phyloP scores from a whole-genome alignment of 1,139 yeast species.

The Saccharomyces uvarum region DNA sequence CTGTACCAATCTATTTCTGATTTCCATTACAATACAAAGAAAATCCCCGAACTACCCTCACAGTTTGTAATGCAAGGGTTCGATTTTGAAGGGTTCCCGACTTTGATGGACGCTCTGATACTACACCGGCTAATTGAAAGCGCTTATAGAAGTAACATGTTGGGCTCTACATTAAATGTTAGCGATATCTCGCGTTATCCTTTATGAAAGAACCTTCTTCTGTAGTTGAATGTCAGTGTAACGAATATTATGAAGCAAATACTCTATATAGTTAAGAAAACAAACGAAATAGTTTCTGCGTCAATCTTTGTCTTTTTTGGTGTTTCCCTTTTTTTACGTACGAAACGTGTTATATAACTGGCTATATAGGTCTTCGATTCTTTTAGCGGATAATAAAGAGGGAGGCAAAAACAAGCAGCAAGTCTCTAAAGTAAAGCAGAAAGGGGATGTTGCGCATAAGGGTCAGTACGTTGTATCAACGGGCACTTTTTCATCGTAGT shows the following conservation, averaged over 20 bases:
- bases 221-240: background rate
- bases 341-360: background rate
- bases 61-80: slow-evolving; percentile 23
- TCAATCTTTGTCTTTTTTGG: background rate
- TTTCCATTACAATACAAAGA: slow-evolving; percentile 22
- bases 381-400: background rate
- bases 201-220: slow-evolving; percentile 5
- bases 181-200: slow-evolving; percentile 13
- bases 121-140: slow-evolving; percentile 21
- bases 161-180: slow-evolving; percentile 20
- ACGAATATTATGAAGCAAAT: background rate
- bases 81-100: slow-evolving; percentile 26
- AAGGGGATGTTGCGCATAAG: background rate
- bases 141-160: slow-evolving; percentile 20
- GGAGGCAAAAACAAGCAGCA: background rate
- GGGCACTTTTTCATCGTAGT: background rate
- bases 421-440: background rate
- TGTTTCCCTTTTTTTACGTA: background rate
- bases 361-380: background rate
- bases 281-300: background rate
- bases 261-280: background rate
- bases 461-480: background rate
- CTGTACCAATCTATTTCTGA: slow-evolving; percentile 27
- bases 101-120: slow-evolving; percentile 25
- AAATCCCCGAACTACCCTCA: slow-evolving; percentile 16